Evolutionary conservation across 345 rosid species (phyloP).

Genomic region (Salix brachista): DNA sequence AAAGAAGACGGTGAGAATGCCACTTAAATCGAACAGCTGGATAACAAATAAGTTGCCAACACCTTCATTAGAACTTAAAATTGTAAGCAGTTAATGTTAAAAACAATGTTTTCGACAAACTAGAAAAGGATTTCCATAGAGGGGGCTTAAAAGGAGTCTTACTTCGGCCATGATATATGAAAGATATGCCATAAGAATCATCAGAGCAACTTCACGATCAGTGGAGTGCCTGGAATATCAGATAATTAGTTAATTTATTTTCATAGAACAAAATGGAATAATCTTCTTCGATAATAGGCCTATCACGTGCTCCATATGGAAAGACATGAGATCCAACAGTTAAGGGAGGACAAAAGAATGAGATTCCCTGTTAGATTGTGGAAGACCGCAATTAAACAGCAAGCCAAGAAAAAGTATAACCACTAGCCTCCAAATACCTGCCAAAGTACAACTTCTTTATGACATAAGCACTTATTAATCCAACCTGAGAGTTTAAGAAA

Average conservation of each 20-base stretch:
- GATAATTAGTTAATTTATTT: slow-evolving; percentile 4
- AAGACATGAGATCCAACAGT: too few species aligned
- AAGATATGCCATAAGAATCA: slow-evolving; percentile 93
- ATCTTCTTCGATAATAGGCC: too few species aligned
- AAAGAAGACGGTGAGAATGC: slow-evolving; percentile 87
- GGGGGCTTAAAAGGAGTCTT: slow-evolving; percentile 17
- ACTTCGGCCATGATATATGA: slow-evolving; percentile 90
- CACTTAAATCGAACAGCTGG: slow-evolving; percentile 73
- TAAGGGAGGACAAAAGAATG: not conserved
- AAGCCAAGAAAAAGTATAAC: not conserved
- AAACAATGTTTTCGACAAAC: not conserved
- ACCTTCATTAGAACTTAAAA: not conserved
- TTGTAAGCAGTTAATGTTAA: not conserved
- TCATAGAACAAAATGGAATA: not conserved
- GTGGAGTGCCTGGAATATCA: slow-evolving; percentile 68
- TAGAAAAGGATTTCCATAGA: not conserved
- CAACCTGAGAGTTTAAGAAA: slow-evolving; percentile 53
- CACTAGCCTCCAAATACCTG: slow-evolving; percentile 38
- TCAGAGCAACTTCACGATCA: slow-evolving; percentile 86
- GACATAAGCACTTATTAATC: slow-evolving; percentile 74
- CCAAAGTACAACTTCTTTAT: slow-evolving; percentile 75
- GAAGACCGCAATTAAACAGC: not conserved
- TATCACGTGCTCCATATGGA: too few species aligned
- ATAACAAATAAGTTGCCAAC: slow-evolving; percentile 14
- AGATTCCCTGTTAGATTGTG: not conserved